Base-by-base conservation (phyloP, 202 grass and related monocot species). In the Carex arenaria region DNA sequence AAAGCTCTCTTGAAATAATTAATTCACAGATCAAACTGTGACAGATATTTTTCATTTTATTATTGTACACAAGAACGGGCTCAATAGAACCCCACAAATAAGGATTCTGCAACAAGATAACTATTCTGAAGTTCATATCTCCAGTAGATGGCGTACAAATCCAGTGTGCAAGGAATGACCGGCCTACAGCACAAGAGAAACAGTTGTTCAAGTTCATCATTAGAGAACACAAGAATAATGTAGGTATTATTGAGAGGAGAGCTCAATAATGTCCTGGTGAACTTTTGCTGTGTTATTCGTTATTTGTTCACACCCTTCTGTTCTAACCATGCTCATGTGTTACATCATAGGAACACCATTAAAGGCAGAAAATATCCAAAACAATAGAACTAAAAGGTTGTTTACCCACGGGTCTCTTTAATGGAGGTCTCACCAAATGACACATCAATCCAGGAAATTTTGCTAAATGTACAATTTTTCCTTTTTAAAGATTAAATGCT, bases 121-220 rank as follows among this genome's bases (percentile, higher is more conserved):
- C 14, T 10, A 5, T 54, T 77, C 17, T 56, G 11, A 34, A 56
- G 30, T 57, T 59, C 73, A 78, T 10, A 38, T 78, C 61, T 56
- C 64, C 42, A 69, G n/a, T 56, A 82, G 64, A 69, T 17, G 45
- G 61, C 45, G 80, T 53, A 82, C 3, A 38, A 82, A 68, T 82
- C 26, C 42, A 69, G 80, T 82, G 43, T 82, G 80, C 64, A 82
- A 53, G 45, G 80, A 82, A 53, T 82, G 80, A 11, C 80, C 80
- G 17, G 80, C 80, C 80, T 82, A 64, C 23, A 66, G 6, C n/a
- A 66, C 30, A 80, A 26, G 11, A 61, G 11, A 10, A 81, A 65
- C 42, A 76, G 23, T 80, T 61, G 6, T 34, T 14, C n/a, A 53
- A 23, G 53, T 80, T 14, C 3, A 34, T 20, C n/a, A 80, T 42